Conservation (phyloP, 345 rosid genomes). For the Garcia nutans region DNA sequence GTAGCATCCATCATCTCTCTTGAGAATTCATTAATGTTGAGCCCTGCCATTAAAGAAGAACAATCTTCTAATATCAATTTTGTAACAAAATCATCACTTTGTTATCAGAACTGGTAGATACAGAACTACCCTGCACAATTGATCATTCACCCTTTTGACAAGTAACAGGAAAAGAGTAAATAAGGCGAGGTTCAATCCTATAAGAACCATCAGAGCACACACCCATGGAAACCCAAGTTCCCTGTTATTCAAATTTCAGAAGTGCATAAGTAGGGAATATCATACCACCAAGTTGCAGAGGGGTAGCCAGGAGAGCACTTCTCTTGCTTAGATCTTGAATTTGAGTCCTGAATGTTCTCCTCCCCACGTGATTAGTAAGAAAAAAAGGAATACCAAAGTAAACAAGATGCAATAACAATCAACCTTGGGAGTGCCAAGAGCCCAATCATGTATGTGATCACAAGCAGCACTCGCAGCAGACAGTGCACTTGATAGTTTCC, state of each 20-base stretch:
- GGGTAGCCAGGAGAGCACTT: too few relatives aligned
- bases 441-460: constrained; percentile 79
- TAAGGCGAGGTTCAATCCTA: constrained; percentile 55
- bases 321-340: too few relatives aligned
- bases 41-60: constrained; percentile 37
- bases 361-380: too few relatives aligned
- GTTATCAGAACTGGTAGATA: too few relatives aligned
- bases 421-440: constrained; percentile 71
- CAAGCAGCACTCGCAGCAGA: constrained; percentile 82
- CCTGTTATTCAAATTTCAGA: constrained; percentile 28
- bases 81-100: too few relatives aligned
- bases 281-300: too few relatives aligned
- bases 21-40: constrained; percentile 57
- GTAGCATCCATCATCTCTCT: constrained; percentile 72
- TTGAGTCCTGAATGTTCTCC: too few relatives aligned
- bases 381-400: background rate
- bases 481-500: constrained; percentile 64
- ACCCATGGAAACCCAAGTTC: constrained; percentile 85
- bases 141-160: constrained; percentile 75
- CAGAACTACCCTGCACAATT: constrained; percentile 48
- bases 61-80: too few relatives aligned
- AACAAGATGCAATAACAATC: background rate
- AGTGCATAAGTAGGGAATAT: background rate
- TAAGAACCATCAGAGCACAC: constrained; percentile 88
- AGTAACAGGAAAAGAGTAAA: constrained; percentile 75